phyloP scores from a whole-genome alignment of 192 early-diverging fungal genomes.

The Backusella australiensis region DNA sequence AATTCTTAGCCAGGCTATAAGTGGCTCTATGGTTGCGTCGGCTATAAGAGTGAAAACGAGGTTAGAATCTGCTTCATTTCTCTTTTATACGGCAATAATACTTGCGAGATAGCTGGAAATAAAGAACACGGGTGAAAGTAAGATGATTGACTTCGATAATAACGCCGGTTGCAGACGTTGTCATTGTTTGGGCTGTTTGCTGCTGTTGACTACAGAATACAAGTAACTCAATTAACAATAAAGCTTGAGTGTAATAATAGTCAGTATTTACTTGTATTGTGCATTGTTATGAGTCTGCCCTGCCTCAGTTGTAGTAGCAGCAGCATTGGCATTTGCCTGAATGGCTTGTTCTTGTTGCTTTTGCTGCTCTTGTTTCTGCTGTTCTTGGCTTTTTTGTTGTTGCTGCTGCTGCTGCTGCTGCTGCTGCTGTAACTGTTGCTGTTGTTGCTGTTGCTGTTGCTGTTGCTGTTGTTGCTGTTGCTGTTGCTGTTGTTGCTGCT shows the following conservation, averaged over 20 bases:
- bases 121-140: conserved; percentile 24
- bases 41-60: conserved; percentile 1
- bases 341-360: background rate
- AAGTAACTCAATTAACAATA: background rate
- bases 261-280: conserved; percentile 1
- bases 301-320: no score
- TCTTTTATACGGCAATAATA: background rate
- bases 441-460: background rate
- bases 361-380: background rate
- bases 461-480: background rate
- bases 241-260: background rate
- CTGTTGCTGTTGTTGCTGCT: background rate
- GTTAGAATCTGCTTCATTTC: background rate
- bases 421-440: background rate
- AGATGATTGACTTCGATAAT: conserved; percentile 35
- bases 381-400: background rate
- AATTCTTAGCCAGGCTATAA: conserved; percentile 35
- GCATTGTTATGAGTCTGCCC: background rate
- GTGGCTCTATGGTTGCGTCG: conserved; percentile 38
- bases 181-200: background rate
- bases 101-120: conserved; percentile 34
- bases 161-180: conserved; percentile 11
- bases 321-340: background rate
- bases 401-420: background rate
- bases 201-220: background rate